A percentile compares a stretch with the other conserved stretches of the same genome.
Conservation (phyloP, 2,329 filamentous ascomycete genomes). For the Nemania sp. region DNA sequence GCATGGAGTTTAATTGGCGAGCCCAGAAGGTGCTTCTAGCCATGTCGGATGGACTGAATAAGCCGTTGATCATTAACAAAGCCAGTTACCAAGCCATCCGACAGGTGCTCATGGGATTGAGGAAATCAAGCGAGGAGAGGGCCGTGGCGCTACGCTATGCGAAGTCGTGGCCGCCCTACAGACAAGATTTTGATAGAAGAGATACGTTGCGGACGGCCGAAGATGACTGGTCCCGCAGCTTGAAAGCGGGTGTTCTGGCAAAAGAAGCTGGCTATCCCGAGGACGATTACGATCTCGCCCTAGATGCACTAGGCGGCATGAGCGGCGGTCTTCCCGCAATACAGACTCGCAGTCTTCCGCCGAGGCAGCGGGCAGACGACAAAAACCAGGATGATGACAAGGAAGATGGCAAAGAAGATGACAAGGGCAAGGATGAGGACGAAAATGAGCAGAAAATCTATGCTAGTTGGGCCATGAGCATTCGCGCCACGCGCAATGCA, state of each 20-base stretch:
- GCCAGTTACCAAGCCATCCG: constrained; percentile 59
- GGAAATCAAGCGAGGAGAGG: constrained; percentile 55
- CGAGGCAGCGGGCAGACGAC: constrained; percentile 38
- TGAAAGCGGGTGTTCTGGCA: constrained; percentile 57
- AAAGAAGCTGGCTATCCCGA: constrained; percentile 59
- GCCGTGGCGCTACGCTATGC: constrained; percentile 52
- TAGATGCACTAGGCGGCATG: constrained; percentile 58
- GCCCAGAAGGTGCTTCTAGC: constrained; percentile 58
- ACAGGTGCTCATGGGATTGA: constrained; percentile 54
- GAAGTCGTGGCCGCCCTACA: constrained; percentile 64
- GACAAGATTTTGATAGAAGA: constrained; percentile 59
- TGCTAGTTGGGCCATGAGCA: constrained; percentile 56
- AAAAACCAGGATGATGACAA: no score
- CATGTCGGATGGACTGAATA: constrained; percentile 52
- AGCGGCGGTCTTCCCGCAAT: constrained; percentile 58
- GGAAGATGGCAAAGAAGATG: no score
- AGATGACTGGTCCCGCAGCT: constrained; percentile 57
- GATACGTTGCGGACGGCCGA: constrained; percentile 57
- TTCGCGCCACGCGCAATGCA: constrained; percentile 62
- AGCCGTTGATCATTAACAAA: constrained; percentile 54
- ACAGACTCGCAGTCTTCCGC: constrained; percentile 51
- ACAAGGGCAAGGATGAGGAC: background rate
- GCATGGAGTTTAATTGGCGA: constrained; percentile 57
- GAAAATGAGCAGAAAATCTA: constrained; percentile 41
- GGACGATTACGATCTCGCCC: constrained; percentile 49